phyloP scores from a whole-genome alignment of 345 rosid genomes.

The Gossypium rotundifolium region DNA sequence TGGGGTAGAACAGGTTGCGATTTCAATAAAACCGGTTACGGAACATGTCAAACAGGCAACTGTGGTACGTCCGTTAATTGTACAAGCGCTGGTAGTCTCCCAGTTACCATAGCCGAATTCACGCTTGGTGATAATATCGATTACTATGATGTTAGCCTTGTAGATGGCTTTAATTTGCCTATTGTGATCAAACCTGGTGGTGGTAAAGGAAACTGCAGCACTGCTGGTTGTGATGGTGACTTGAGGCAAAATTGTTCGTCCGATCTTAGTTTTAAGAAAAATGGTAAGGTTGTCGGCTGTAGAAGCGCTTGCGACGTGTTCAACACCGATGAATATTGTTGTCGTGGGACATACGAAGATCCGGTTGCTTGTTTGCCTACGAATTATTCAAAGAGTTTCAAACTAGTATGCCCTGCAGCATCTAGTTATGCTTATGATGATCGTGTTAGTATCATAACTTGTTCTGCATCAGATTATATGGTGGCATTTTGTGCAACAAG shows the following conservation, averaged over 20 bases:
- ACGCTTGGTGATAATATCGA: conserved; percentile 36
- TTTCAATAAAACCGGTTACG: conserved; percentile 31
- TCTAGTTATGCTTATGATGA: conserved; percentile 54
- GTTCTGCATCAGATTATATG: conserved; percentile 39
- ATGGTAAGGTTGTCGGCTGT: conserved; percentile 46
- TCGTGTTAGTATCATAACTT: conserved; percentile 42
- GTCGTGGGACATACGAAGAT: conserved; percentile 40
- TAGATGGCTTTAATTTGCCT: conserved; percentile 59
- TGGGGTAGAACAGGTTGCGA: conserved; percentile 62
- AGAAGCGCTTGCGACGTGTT: conserved; percentile 51
- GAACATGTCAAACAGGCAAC: conserved; percentile 46
- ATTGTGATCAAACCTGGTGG: conserved; percentile 30
- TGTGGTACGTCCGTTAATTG: conserved; percentile 48
- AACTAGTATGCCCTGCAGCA: conserved; percentile 55
- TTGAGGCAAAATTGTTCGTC: conserved; percentile 39
- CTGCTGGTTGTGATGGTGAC: conserved; percentile 53
- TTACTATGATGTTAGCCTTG: conserved; percentile 60
- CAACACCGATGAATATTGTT: conserved; percentile 49
- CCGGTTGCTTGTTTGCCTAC: conserved; percentile 35
- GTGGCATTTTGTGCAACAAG: conserved; percentile 37
- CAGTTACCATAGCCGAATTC: conserved; percentile 49
- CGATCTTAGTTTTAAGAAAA: conserved; percentile 28
- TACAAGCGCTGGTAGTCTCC: conserved; percentile 38
- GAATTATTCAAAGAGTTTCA: conserved; percentile 51
- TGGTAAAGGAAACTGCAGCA: conserved; percentile 47